Conservation (phyloP, 768 basidiomycete species). For the Leccinellum luteum region DNA sequence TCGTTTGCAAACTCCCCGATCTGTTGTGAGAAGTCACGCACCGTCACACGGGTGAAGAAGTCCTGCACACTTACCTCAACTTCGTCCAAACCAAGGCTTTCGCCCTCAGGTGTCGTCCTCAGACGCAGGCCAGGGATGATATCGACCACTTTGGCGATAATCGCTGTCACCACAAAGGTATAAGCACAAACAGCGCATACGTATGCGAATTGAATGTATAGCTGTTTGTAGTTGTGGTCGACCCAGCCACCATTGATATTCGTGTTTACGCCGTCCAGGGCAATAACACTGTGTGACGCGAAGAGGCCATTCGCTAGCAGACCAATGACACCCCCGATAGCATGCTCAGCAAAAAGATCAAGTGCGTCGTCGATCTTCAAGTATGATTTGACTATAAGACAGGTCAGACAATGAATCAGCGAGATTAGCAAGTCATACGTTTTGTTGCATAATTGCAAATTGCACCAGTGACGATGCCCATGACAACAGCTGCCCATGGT, state of each 20-base stretch:
- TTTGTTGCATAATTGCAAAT: constrained; percentile 85
- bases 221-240: constrained; percentile 72
- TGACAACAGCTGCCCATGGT: constrained; percentile 72
- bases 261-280: constrained; percentile 64
- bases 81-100: constrained; percentile 66
- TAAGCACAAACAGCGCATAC: constrained; percentile 57
- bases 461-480: constrained; percentile 70
- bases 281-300: constrained; percentile 60
- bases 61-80: constrained; percentile 49
- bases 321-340: constrained; percentile 78
- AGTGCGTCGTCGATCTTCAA: constrained; percentile 82
- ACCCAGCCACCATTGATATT: constrained; percentile 64
- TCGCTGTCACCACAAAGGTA: constrained; percentile 59
- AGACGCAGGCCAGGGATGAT: constrained; percentile 57
- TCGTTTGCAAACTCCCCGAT: constrained; percentile 70
- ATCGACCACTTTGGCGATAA: constrained; percentile 57
- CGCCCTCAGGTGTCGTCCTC: constrained; percentile 52
- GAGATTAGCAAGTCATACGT: constrained; percentile 39
- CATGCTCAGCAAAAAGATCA: constrained; percentile 92
- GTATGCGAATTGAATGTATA: constrained; percentile 75
- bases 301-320: constrained; percentile 73
- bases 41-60: neutral
- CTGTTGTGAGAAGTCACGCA: constrained; percentile 29
- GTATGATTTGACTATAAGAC: constrained; percentile 57
- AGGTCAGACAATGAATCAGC: constrained; percentile 9